phyloP scores from a whole-genome alignment of 306 rosid genomes.

The Parietaria judaica region DNA sequence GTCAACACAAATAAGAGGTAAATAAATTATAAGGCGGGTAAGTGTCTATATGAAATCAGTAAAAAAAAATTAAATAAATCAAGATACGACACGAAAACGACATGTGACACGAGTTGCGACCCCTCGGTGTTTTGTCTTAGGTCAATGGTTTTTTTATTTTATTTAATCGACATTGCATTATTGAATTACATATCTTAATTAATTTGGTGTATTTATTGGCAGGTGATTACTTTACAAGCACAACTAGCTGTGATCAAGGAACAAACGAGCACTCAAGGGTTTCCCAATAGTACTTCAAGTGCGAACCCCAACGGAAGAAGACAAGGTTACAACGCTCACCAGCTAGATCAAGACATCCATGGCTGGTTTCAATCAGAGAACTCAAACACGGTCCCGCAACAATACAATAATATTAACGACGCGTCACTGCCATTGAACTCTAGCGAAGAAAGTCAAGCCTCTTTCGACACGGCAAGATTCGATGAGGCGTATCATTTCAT shows the following conservation, averaged over 20 bases:
- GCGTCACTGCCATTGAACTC: slow-evolving; percentile 13
- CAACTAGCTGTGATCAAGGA: slow-evolving; percentile 74
- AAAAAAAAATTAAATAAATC: too few relatives aligned
- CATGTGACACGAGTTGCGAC: too few relatives aligned
- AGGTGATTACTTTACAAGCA: slow-evolving; percentile 82
- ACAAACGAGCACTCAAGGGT: slow-evolving; percentile 54
- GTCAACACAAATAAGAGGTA: too few relatives aligned
- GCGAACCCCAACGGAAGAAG: slow-evolving; percentile 46
- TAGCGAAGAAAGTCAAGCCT: slow-evolving; percentile 27
- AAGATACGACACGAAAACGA: too few relatives aligned
- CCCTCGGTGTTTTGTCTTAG: too few relatives aligned
- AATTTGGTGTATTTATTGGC: background rate
- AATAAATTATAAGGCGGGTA: too few relatives aligned
- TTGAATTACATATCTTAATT: too few relatives aligned
- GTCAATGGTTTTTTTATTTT: too few relatives aligned
- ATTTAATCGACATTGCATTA: too few relatives aligned
- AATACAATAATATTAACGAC: background rate
- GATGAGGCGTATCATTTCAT: slow-evolving; percentile 43
- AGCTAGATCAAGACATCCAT: slow-evolving; percentile 33
- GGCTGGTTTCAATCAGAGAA: slow-evolving; percentile 46
- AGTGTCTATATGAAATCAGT: too few relatives aligned
- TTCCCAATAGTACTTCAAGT: slow-evolving; percentile 24
- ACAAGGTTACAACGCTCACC: background rate
- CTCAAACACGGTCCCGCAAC: slow-evolving; percentile 31
- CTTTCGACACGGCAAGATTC: slow-evolving; percentile 29